Conservation (phyloP, 352 stramenopile genomes). For the Phytopythium ostracodes region DNA sequence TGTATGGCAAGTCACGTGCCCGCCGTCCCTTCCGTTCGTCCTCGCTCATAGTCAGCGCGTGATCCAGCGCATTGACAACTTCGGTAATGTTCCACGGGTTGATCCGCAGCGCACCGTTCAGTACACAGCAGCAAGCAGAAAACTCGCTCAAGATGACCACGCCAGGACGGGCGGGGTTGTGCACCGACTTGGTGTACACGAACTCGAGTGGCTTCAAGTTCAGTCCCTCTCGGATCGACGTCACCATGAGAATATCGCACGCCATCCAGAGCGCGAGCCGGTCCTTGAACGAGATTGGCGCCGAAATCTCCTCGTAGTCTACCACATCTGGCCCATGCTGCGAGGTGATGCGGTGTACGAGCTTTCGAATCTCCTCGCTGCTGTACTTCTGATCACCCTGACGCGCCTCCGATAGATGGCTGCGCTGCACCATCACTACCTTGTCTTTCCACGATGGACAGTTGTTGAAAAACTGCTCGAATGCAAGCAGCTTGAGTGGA, state of each 20-base stretch:
- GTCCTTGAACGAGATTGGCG: slow-evolving; percentile 84
- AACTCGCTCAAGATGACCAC: slow-evolving; percentile 98
- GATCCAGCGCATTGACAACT: slow-evolving; percentile 88
- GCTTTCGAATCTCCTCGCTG: slow-evolving; percentile 73
- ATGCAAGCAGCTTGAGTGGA: slow-evolving; percentile 94
- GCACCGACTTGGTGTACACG: slow-evolving; percentile 80
- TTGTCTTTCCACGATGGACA: slow-evolving; percentile 94
- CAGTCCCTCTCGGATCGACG: slow-evolving; percentile 95
- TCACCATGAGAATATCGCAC: slow-evolving; percentile 96
- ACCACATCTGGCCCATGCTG: slow-evolving; percentile 70
- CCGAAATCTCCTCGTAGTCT: slow-evolving; percentile 86
- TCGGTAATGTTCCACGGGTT: slow-evolving; percentile 98
- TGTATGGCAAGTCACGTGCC: slow-evolving; percentile 95
- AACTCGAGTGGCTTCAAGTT: slow-evolving; percentile 97
- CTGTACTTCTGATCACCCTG: slow-evolving; percentile 91
- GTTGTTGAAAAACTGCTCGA: slow-evolving; percentile 94
- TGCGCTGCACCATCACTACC: slow-evolving; percentile 94
- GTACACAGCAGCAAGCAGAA: slow-evolving; percentile 92
- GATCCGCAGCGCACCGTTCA: slow-evolving; percentile 95
- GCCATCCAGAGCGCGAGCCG: slow-evolving; percentile 92
- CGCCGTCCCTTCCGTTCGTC: slow-evolving; percentile 88
- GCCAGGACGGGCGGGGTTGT: slow-evolving; percentile 64
- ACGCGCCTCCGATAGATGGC: slow-evolving; percentile 83
- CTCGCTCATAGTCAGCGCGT: slow-evolving; percentile 91
- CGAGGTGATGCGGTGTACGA: slow-evolving; percentile 77